Base-by-base conservation (phyloP, 2,329 filamentous ascomycete species). In the Dactylellina cionopaga region DNA sequence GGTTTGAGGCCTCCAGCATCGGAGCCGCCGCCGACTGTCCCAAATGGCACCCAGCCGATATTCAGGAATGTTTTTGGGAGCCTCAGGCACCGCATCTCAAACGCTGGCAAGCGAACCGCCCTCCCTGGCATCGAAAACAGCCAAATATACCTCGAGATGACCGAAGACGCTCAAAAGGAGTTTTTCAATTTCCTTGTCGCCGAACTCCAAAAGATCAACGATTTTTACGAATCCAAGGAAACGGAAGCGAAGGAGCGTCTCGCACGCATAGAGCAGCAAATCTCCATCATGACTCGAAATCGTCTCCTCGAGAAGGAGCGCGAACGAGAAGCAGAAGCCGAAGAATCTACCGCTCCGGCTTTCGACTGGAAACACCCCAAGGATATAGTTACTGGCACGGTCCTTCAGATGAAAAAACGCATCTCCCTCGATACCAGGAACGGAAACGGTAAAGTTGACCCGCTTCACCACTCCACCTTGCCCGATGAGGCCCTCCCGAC, bases 221-320 rank as follows among this genome's bases (percentile, higher is more conserved):
- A 83, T 0, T 99, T 99, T 78, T 98, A 98, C 82, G 88, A 87
- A 76, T 82, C 87, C 75, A 97, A 97, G 79, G 95, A 99, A 79
- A 86, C 91, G 25, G 92, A 97, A 78, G 92, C 94, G 0, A 90
- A 88, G 0, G 83, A 89, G 60, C 87, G 93, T 1, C 82, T 97
- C 22, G 82, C 83, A 0, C 80, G 90, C 2, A 83, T 99, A 47
- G 87, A 91, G 41, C 88, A 92, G 55, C 95, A 99, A 79, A 84
- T 99, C 29, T 93, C 96, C 78, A 90, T 96, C 77, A 96, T 98
- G 92, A 87, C 92, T 44, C 92, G 96, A 79, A 87, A 90, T 11
- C 88, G 94, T 19, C 85, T 92, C 25, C 85, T 89, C 56, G 92
- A 97, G 78, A 83, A 92, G 65, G 80, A 85, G 27, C 79, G 80